Evolutionary conservation across 1,284 basidiomycete species (phyloP), one percentile per base, ranked within the genome.

Genomic region (Sparassis latifolia): DNA sequence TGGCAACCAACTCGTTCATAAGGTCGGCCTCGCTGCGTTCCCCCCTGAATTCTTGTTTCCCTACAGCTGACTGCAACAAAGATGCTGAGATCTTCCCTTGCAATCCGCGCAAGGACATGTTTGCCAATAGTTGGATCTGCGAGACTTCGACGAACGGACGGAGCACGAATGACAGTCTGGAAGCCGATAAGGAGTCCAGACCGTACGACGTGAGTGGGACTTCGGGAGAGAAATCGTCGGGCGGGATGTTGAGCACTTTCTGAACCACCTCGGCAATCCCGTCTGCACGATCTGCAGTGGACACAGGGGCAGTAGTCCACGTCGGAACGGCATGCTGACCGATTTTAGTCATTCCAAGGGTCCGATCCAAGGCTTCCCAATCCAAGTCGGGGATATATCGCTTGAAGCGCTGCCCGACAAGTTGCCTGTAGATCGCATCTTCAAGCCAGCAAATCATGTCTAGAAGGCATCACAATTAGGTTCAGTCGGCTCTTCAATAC

Each of bases 161-260:
- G 33, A 72, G 60, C 6, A 58, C 51, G 43, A 59, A 59, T 5
- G 69, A 65, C 9, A 72, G 58, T 6, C 62, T 56, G 0, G 63
- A 61, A 1, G 71, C 70, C 5, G 65, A 62, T 2, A 72, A 59
- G 0, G 71, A 73, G 53, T 73, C 71, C 28, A 73, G 55, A 27
- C 71, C 72, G 49, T 70, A 73, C 3, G 64, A 57, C 2, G 67
- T 69, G 47, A 74, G 58, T 1, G 71, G 72, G 1, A 68, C 65
- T 29, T 69, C 63, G 2, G 56, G 52, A 6, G 62, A 61, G 48
- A 74, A 65, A 46, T 71, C 69, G 20, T 62, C 58, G 7, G 52
- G 38, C 0, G 62, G 44, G 20, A 73, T 54, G 39, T 64, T 65
- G 5, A 72, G 52, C n/a, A 57, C 48, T 3, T 47, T 53, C 30